A percentile compares a stretch with the other conserved stretches of the same genome.
Evolutionary conservation across 257 asterid species (phyloP).

Genomic region (Solanum corneliomulleri): DNA sequence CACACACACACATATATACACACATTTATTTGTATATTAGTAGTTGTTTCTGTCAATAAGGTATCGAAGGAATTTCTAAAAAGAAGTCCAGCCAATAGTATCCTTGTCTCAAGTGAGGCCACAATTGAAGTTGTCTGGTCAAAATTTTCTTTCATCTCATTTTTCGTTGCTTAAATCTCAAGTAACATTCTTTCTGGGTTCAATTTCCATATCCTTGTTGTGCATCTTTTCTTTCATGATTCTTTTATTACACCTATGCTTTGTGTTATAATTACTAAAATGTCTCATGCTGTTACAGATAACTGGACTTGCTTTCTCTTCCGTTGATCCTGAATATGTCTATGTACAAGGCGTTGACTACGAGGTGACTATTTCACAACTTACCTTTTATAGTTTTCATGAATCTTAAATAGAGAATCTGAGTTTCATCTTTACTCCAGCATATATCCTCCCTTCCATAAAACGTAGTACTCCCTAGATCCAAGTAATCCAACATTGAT

Average conservation of each 20-base stretch:
- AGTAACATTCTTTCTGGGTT: not conserved
- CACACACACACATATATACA: not conserved
- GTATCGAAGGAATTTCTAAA: not conserved
- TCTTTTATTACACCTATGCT: not conserved
- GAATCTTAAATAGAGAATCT: not conserved
- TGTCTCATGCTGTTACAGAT: conserved; percentile 36
- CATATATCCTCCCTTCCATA: not conserved
- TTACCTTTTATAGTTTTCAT: not conserved
- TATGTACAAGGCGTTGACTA: conserved; percentile 89
- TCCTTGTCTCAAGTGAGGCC: not conserved
- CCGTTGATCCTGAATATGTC: conserved; percentile 59
- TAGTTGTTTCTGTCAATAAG: not conserved
- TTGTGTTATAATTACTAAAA: not conserved
- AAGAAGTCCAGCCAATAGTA: not conserved
- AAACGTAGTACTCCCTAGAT: not conserved
- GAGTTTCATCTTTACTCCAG: not conserved
- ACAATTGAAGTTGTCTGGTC: not conserved
- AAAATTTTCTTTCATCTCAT: not conserved
- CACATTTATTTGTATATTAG: not conserved
- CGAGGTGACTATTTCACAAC: conserved; percentile 42
- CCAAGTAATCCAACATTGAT: not conserved
- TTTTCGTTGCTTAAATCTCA: not conserved
- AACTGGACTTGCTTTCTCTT: conserved; percentile 81
- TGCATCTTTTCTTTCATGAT: not conserved
- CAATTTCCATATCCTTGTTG: not conserved